Conservation (phyloP, 371 early-diverging fungal species). For the Circinella umbellata region DNA sequence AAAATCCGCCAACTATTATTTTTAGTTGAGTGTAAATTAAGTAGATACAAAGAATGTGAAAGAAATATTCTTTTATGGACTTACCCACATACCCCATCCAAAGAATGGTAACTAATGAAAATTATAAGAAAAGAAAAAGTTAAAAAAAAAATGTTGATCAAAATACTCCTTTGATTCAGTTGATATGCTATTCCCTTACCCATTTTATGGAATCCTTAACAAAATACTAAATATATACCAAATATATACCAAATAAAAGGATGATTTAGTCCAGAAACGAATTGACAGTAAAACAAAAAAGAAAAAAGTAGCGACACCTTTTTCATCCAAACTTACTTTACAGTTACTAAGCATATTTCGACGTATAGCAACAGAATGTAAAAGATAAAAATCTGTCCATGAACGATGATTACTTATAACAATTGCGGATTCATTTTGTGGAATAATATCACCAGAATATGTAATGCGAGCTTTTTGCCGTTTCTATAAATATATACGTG, state of each 20-base stretch:
- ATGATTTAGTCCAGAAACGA: neutral
- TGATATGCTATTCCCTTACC: slow-evolving; percentile 31
- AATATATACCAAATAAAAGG: neutral
- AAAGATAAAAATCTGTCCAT: slow-evolving; percentile 69
- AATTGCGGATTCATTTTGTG: slow-evolving; percentile 60
- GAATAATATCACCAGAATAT: slow-evolving; percentile 68
- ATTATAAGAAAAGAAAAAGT: neutral
- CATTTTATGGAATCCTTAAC: slow-evolving; percentile 76
- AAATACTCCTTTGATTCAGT: too few species aligned
- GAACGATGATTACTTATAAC: slow-evolving; percentile 70
- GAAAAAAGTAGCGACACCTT: neutral
- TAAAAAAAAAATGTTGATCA: neutral
- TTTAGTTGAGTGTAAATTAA: too few species aligned
- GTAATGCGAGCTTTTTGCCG: slow-evolving; percentile 66
- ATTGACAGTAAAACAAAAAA: neutral
- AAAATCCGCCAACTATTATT: slow-evolving; percentile 65
- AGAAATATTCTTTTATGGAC: neutral
- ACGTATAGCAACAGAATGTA: slow-evolving; percentile 67
- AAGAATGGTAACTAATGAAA: slow-evolving; percentile 56
- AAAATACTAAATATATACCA: slow-evolving; percentile 62
- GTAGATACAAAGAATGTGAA: too few species aligned
- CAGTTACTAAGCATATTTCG: slow-evolving; percentile 68
- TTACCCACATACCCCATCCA: slow-evolving; percentile 70
- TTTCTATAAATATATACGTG: neutral
- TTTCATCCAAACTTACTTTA: slow-evolving; percentile 45